A percentile compares a stretch with the other conserved stretches of the same genome.
Evolutionary conservation across 257 asterid genomes (phyloP).

Genomic region (Ilex asprella): DNA sequence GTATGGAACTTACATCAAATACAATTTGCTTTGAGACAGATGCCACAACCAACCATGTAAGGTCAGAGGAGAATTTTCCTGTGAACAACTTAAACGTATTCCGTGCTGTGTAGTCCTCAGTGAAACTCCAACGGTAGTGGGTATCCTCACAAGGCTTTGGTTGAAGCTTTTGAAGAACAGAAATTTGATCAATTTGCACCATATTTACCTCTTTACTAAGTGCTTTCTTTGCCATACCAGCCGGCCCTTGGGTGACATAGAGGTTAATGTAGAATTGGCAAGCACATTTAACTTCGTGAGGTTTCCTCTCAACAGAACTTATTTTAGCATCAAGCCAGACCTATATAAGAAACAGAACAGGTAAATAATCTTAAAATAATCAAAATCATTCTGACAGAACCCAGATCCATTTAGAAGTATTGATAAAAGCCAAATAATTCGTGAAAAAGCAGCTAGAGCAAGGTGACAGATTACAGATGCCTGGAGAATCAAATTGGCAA

Average conservation of each 20-base stretch:
- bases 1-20: slow-evolving; percentile 55
- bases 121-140: slow-evolving; percentile 65
- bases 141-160: slow-evolving; percentile 46
- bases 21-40: slow-evolving; percentile 49
- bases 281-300: slow-evolving; percentile 48
- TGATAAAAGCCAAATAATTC: neutral
- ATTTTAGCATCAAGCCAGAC: slow-evolving; percentile 78
- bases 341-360: slow-evolving; percentile 27
- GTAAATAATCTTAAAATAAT: slow-evolving; percentile 5
- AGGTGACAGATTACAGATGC: too few species aligned
- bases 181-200: slow-evolving; percentile 41
- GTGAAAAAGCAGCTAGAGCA: too few species aligned
- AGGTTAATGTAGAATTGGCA: slow-evolving; percentile 68
- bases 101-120: slow-evolving; percentile 66
- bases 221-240: slow-evolving; percentile 37
- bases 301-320: slow-evolving; percentile 78
- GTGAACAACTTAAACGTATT: slow-evolving; percentile 45
- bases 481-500: too few species aligned
- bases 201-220: slow-evolving; percentile 44
- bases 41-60: slow-evolving; percentile 71
- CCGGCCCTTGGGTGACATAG: slow-evolving; percentile 56
- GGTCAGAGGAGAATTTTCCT: slow-evolving; percentile 58
- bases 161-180: slow-evolving; percentile 71
- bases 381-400: neutral
- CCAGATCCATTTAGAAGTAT: neutral